Conservation (phyloP, 805 yeast genomes). For the Saccharomycopsis schoenii region DNA sequence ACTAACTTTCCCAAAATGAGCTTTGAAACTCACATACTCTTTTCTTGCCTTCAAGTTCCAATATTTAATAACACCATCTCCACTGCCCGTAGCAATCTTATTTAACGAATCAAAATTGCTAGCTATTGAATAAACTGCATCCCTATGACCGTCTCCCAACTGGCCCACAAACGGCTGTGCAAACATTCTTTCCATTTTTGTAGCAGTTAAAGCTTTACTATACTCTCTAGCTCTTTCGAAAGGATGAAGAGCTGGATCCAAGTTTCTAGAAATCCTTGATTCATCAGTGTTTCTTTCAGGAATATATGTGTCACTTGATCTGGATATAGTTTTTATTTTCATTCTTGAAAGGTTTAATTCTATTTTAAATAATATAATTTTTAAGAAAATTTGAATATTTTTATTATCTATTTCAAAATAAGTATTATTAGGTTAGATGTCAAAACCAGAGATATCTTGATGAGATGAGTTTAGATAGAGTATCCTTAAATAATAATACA, state of each 20-base stretch:
- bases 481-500: too few species aligned
- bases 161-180: conserved; percentile 97
- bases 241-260: conserved; percentile 92
- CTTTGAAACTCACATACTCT: conserved; percentile 69
- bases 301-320: conserved; percentile 86
- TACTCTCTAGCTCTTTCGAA: conserved; percentile 96
- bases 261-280: conserved; percentile 75
- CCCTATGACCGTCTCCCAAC: conserved; percentile 88
- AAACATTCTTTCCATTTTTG: conserved; percentile 91
- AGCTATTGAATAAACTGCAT: conserved; percentile 85
- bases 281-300: conserved; percentile 90
- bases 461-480: background rate
- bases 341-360: conserved; percentile 15
- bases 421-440: too few species aligned
- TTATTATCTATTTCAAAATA: background rate
- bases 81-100: conserved; percentile 83
- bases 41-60: conserved; percentile 77
- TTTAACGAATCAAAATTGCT: conserved; percentile 61
- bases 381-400: too few species aligned
- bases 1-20: conserved; percentile 82
- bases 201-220: conserved; percentile 88
- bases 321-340: conserved; percentile 82
- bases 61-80: conserved; percentile 89
- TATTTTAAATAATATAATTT: too few species aligned
- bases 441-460: too few species aligned